These are phyloP conservation scores for Skeletonema grethae DNA, from an alignment of 108 stramenopile genomes.

Conservation along the genomic window DNA sequence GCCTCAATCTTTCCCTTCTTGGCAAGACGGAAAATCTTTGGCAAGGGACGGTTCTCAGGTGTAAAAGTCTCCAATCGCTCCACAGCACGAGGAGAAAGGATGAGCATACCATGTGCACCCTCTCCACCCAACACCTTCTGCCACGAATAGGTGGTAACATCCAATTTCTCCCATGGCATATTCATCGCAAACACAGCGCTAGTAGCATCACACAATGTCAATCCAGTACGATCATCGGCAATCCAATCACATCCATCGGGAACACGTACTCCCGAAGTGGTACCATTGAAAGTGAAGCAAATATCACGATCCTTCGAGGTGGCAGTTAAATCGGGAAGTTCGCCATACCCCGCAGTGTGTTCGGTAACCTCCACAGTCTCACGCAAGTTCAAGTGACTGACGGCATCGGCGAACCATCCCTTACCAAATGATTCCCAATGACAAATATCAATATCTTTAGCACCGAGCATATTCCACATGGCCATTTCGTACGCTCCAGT, in stretches of 20 bases:
- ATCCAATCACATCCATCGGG: slow-evolving; percentile 95
- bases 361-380: slow-evolving; percentile 88
- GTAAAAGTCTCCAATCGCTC: slow-evolving; percentile 96
- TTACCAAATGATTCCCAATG: slow-evolving; percentile 99
- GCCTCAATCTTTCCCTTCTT: slow-evolving; percentile 97
- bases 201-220: slow-evolving; percentile 98
- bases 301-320: slow-evolving; percentile 93
- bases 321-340: slow-evolving; percentile 91
- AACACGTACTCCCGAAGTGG: slow-evolving; percentile 98
- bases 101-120: slow-evolving; percentile 98
- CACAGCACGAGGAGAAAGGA: slow-evolving; percentile 96
- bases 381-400: slow-evolving; percentile 88
- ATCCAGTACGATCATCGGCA: slow-evolving; percentile 88
- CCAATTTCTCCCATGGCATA: slow-evolving; percentile 98
- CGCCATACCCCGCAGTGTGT: slow-evolving; percentile 93
- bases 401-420: slow-evolving; percentile 96
- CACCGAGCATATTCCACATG: slow-evolving; percentile 99
- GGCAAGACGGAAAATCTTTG: slow-evolving; percentile 99
- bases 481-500: slow-evolving; percentile 99
- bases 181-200: slow-evolving; percentile 99
- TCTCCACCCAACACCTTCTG: slow-evolving; percentile 99
- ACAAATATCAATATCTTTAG: slow-evolving; percentile 92
- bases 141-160: slow-evolving; percentile 99
- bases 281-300: slow-evolving; percentile 99
- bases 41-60: slow-evolving; percentile 94